These are phyloP conservation scores for Fusarium armeniacum DNA, from an alignment of 2,329 filamentous ascomycete species.

Conservation along the genomic window DNA sequence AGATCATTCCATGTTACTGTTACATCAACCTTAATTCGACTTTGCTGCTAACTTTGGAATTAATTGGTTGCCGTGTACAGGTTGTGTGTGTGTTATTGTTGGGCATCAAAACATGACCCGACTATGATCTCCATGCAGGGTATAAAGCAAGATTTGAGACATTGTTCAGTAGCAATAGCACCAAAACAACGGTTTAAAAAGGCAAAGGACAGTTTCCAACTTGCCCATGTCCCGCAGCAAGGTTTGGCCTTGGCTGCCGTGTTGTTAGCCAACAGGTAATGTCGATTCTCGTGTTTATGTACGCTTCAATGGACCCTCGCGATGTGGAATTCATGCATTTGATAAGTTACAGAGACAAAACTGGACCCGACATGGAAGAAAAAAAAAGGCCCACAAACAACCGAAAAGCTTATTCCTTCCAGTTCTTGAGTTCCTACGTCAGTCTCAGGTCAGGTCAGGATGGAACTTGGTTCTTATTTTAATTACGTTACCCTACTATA, in stretches of 20 bases:
- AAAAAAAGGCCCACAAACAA: neutral
- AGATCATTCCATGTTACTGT: neutral
- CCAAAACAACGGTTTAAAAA: neutral
- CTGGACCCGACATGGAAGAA: neutral
- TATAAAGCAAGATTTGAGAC: constrained; percentile 5
- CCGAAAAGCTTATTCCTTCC: constrained; percentile 3
- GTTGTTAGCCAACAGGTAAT: neutral
- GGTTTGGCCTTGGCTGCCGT: neutral
- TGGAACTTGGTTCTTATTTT: constrained; percentile 26
- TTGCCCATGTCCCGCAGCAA: neutral
- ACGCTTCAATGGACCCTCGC: neutral
- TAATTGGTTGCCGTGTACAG: neutral
- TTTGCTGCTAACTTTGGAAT: neutral
- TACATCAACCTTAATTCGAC: neutral
- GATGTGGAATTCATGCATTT: neutral
- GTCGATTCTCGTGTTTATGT: neutral
- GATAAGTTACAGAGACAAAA: too few species aligned
- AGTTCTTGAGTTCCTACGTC: neutral
- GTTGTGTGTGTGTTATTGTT: constrained; percentile 2
- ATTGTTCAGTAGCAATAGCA: neutral
- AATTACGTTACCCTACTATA: constrained; percentile 10
- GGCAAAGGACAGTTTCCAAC: neutral
- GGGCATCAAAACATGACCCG: constrained; percentile 5
- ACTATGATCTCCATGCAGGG: constrained; percentile 1
- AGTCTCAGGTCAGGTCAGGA: neutral